Conservation (phyloP, 2,329 filamentous ascomycete genomes). For the Sporothrix schenckii region DNA sequence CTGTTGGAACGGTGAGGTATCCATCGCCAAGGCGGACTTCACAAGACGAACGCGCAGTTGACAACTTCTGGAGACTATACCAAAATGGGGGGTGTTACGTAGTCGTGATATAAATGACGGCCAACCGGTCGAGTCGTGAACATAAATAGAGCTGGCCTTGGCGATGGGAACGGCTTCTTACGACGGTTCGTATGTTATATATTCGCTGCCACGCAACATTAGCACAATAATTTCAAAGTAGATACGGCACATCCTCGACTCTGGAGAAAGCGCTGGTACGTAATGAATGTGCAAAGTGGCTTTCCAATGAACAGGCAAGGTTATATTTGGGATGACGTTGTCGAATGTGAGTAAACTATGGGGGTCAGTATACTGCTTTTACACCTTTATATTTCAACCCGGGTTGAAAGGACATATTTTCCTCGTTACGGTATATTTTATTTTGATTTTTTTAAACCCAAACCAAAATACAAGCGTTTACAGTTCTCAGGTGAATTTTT, state of each 20-base stretch:
- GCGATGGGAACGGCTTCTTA: neutral
- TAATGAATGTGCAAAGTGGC: neutral
- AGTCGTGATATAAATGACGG: neutral
- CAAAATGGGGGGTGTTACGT: neutral
- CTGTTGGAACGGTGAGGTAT: neutral
- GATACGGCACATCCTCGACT: neutral
- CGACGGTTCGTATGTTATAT: neutral
- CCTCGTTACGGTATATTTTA: neutral
- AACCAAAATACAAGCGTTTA: neutral
- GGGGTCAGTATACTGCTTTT: neutral
- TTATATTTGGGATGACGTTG: neutral
- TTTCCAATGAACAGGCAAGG: neutral
- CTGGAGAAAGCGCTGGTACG: neutral
- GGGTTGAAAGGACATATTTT: neutral
- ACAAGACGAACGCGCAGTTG: neutral
- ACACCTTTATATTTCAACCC: neutral
- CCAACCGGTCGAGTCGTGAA: conserved; percentile 6
- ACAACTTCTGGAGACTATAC: neutral
- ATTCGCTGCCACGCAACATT: neutral
- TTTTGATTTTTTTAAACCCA: neutral
- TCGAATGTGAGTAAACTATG: neutral
- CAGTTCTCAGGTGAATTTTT: neutral
- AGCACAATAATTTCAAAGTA: neutral
- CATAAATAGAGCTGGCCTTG: no score
- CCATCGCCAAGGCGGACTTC: conserved; percentile 2